These are phyloP conservation scores for Neodidymelliopsis sp. DNA, from an alignment of 2,329 filamentous ascomycete species.

Conservation along the genomic window DNA sequence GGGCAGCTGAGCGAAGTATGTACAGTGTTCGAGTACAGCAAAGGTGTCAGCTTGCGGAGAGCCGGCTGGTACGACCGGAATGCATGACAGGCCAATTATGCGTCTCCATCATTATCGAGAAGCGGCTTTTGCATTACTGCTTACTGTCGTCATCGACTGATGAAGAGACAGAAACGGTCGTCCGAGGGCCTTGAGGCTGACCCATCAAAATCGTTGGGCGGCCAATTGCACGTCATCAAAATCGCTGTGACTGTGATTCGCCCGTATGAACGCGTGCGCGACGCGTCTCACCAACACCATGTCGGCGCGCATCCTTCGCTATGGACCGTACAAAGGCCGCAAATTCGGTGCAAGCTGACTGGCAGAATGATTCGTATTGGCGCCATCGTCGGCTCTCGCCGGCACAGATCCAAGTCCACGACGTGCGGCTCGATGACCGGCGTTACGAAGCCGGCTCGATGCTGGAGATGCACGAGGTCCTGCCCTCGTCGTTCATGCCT, in stretches of 20 bases:
- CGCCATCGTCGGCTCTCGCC: slow-evolving; percentile 50
- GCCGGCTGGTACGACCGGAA: slow-evolving; percentile 8
- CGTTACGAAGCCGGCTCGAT: slow-evolving; percentile 43
- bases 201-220: background rate
- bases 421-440: slow-evolving; percentile 47
- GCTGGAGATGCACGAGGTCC: slow-evolving; percentile 50
- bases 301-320: background rate
- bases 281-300: background rate
- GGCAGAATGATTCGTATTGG: slow-evolving; percentile 49
- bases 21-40: background rate
- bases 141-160: slow-evolving; percentile 20
- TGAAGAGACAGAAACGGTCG: slow-evolving; percentile 10
- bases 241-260: slow-evolving; percentile 8
- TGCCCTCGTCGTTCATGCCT: slow-evolving; percentile 46
- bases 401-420: slow-evolving; percentile 50
- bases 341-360: slow-evolving; percentile 38
- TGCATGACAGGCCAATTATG: no score
- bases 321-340: slow-evolving; percentile 30
- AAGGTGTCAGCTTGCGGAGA: slow-evolving; percentile 12
- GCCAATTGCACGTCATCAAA: slow-evolving; percentile 1
- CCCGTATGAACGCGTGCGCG: background rate
- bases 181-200: slow-evolving; percentile 3
- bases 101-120: background rate
- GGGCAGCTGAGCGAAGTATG: no score
- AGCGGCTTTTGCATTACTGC: slow-evolving; percentile 7